phyloP scores from a whole-genome alignment of 225 moss, liverwort and hornwort species.

The Takakia lepidozioides region DNA sequence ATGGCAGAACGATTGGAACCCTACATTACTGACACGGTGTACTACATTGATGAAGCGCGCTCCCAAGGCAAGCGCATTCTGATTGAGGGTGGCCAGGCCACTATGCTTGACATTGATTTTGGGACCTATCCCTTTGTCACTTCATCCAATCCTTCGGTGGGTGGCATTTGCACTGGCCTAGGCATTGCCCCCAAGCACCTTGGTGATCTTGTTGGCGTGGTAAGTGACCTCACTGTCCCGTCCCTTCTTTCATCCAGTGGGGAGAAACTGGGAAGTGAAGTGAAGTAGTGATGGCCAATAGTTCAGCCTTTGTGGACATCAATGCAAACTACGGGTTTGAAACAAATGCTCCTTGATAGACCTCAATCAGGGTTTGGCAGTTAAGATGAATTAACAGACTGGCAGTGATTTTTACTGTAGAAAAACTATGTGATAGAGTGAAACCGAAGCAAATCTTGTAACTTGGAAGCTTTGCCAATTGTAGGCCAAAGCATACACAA shows the following conservation, averaged over 20 bases:
- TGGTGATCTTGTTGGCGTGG: slow-evolving; percentile 93
- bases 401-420: too few relatives aligned
- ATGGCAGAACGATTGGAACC: slow-evolving; percentile 69
- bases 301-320: too few relatives aligned
- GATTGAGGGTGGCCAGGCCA: slow-evolving; percentile 97
- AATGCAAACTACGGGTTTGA: too few relatives aligned
- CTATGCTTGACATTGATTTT: slow-evolving; percentile 95
- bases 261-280: too few relatives aligned
- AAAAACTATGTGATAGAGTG: too few relatives aligned
- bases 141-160: slow-evolving; percentile 90
- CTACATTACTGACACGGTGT: slow-evolving; percentile 80
- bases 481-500: slow-evolving; percentile 93
- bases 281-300: too few relatives aligned
- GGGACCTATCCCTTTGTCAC: slow-evolving; percentile 99
- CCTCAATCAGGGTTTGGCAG: too few relatives aligned
- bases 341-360: neutral
- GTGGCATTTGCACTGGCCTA: slow-evolving; percentile 92
- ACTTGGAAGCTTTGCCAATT: too few relatives aligned
- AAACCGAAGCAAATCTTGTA: too few relatives aligned
- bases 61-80: slow-evolving; percentile 78
- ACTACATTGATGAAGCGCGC: slow-evolving; percentile 63
- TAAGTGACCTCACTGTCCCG: slow-evolving; percentile 18
- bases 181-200: slow-evolving; percentile 93
- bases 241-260: neutral
- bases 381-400: too few relatives aligned